Evolutionary conservation across 805 yeast species (phyloP).

Genomic region (Candida xyloterini): DNA sequence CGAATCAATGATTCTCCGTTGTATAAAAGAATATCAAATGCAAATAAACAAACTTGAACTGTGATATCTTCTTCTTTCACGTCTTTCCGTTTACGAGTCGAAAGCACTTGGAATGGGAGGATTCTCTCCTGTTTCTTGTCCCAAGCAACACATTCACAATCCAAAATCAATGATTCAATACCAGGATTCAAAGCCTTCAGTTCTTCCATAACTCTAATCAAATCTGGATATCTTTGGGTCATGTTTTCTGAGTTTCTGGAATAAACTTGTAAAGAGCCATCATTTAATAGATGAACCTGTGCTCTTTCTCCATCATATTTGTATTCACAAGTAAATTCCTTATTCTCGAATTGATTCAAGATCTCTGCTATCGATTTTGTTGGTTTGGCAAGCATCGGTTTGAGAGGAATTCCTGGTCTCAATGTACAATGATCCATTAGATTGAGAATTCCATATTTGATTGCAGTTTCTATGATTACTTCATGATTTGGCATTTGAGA

Average conservation of each 20-base stretch:
- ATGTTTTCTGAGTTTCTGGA: conserved; percentile 96
- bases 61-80: conserved; percentile 84
- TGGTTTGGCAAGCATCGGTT: conserved; percentile 98
- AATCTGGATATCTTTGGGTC: conserved; percentile 94
- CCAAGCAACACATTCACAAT: conserved; percentile 98
- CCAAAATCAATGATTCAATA: conserved; percentile 67
- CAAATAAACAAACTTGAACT: conserved; percentile 89
- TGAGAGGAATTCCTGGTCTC: conserved; percentile 90
- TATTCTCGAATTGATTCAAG: conserved; percentile 80
- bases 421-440: conserved; percentile 66
- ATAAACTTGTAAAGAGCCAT: conserved; percentile 71
- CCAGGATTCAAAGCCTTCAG: conserved; percentile 27
- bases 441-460: conserved; percentile 64
- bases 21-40: conserved; percentile 77
- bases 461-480: conserved; percentile 61
- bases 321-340: conserved; percentile 90
- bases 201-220: conserved; percentile 63
- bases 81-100: conserved; percentile 92
- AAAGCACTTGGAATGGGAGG: conserved; percentile 87
- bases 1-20: conserved; percentile 72
- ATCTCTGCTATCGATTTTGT: conserved; percentile 93
- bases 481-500: conserved; percentile 91
- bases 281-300: conserved; percentile 73
- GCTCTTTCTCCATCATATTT: conserved; percentile 98
- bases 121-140: conserved; percentile 74